Evolutionary conservation across 1,139 yeast genomes (phyloP), one percentile per base, ranked within the genome.

Genomic region (Nakaseomyces glabratus): DNA sequence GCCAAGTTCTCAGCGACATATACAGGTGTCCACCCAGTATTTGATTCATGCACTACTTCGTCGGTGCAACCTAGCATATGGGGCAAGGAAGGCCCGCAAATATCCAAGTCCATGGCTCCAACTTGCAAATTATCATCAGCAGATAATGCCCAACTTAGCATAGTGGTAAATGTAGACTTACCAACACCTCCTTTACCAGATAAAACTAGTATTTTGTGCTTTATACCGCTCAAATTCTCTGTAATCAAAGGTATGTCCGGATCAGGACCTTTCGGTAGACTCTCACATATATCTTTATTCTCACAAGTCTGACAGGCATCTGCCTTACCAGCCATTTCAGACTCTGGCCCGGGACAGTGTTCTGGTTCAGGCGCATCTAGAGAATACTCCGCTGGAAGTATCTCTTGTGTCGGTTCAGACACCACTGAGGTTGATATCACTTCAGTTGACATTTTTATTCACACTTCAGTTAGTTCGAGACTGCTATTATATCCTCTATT

Each of bases 141-240:
- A 1, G 97, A 93, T 28, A 90, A 62, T 0, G 96, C 96, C 95
- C 97, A 90, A 11, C 94, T 76, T 15, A 90, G 68, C 93, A 90
- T 82, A 8, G 95, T 75, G 0, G 97, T 82, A 56, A 90, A 88
- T 0, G 98, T 93, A 1, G 95, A 84, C 57, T 90, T 90, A 0
- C 99, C 99, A 2, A 90, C 99, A 11, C 99, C 99, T 12, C 99
- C 99, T 61, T 90, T 90, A 9, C 98, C 98, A 1, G 95, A 82
- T 4, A 90, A 65, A 0, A 93, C 94, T 25, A 90, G 63, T 1
- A 90, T 64, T 59, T 90, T 90, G 51, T 90, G 97, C 45, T 76
- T 69, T 19, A 93, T 81, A 34, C 70, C 69, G 2, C 71, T 58
- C 39, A 90, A 62, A 37, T 90, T 69, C 33, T 72, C 70, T 28